Base-by-base conservation (phyloP, 108 stramenopile genomes). In the Nitzschia putrida region DNA sequence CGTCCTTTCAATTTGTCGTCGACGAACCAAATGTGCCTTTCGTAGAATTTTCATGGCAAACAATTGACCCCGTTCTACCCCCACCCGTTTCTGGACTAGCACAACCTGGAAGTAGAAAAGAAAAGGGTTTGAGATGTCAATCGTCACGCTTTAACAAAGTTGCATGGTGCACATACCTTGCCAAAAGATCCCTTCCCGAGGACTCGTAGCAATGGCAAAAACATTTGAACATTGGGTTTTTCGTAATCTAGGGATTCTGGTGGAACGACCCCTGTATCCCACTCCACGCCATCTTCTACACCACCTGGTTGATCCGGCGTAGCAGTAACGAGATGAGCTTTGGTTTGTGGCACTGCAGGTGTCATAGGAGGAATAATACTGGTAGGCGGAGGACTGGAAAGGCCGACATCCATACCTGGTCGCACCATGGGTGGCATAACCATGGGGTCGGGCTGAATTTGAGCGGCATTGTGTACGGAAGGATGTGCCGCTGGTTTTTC, bases 21-120 rank as follows among this genome's bases (percentile, higher is more conserved):
- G 84, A 37, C 91, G 82, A 26, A 98, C 87, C 13, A 99, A 68
- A 64, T 97, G 93, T 41, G 91, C 69, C 74, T 99, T 99, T 66
- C 92, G 81, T 18, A 99, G 80, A 47, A 98, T 95, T 84, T 99
- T 99, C 97, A 99, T 99, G 47, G 98, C 98, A 82, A 91, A 98
- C 18, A 98, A 73, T 41, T 77, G 64, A 42, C 94, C 93, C 34
- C 78, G 74, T 65, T 88, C 83, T 21, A 76, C 74, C 7, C 93
- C 93, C 16, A 71, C 63, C 40, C 80, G 82, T 61, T 97, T 92
- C 72, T 93, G 90, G 25, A 95, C 94, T 22, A 97, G 73, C 3
- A 95, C 90, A 13, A 97, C 96, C 91, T 86, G 61, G 37, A 54
- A 26, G n/a, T 23, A 55, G 64, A 60, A 4, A 65, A n/a, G 43